Evolutionary conservation across 129 eudicot species (phyloP), one percentile per base, ranked within the genome.

Genomic region (Artemisia tridentata): DNA sequence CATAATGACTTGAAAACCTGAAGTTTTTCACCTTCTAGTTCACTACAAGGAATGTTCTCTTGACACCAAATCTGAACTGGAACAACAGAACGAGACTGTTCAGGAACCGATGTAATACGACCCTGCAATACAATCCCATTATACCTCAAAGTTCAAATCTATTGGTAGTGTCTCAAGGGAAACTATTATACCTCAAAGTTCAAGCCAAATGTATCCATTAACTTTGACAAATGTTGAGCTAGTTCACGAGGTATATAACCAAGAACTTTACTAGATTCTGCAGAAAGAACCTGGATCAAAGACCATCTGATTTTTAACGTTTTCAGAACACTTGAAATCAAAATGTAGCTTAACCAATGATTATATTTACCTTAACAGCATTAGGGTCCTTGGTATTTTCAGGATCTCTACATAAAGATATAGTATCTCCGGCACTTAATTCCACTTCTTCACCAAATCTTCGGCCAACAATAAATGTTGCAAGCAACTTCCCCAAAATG

Each of bases 191-290:
- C 98, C 98, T 85, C 86, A 83, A 92, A 89, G 15, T 23, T 55
- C 70, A 92, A 56, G 48, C 75, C 84, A 51, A 85, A 92, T 38
- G 84, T 83, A 79, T 89, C 96, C 71, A 92, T 89, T 68, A 89
- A 71, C 67, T 88, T 88, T 68, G 98, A 87, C 68, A 89, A 34
- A 77, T 85, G 80, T 63, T 92, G 92, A 64, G 98, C 96, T 62
- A 92, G 78, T 68, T 89, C 96, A 72, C 92, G 75, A 31, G 98
- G 95, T 53, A 92, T 75, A 84, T 79, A 92, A 71, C 98, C 98
- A 75, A 92, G 78, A 68, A 72, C 76, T 75, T 74, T 83, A 66
- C 60, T 61, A 77, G 69, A 69, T 53, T 84, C 96, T 80, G 84
- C 79, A 75, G 79, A 74, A 73, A 85, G 78, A 79, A 89, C 98